Base-by-base conservation (phyloP, 2,329 filamentous ascomycete genomes). In the Fragosphaeria purpurea region DNA sequence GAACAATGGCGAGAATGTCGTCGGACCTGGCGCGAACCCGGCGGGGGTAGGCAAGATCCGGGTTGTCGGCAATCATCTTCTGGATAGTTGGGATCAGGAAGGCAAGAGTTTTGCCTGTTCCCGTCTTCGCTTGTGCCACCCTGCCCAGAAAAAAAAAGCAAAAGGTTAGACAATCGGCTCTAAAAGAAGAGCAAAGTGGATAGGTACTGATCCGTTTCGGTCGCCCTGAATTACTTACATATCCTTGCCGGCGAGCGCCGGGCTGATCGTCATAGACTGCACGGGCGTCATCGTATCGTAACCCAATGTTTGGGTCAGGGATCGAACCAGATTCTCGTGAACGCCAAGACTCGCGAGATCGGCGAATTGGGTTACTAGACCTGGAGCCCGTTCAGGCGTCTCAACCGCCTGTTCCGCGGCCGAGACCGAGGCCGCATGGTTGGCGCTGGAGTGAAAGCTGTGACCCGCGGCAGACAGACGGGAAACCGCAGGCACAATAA, bases 101-200 rank as follows among this genome's bases (percentile, higher is more conserved):
- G 38, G 88, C 93, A 51, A 97, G 71, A 0, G 93, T 98, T 71
- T 98, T 98, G 64, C 93, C 93, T 4, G 93, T 97, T 64, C 93
- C 93, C 7, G 93, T 98, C 70, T 88, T 95, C 53, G 93, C 93
- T 71, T 97, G 93, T 44, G 91, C 93, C 58, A 97, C 76, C 59
- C 85, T 88, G 10, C 45, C 32, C 6, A 4, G 1, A 44, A 6
- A 22, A 34, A 35, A 34, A 8, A 5, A n/a, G 13, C 7, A 5
- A 6, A 2, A 1, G 35, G 13, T 35, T 35, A 13, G 4, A 33
- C 22, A 22, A 22, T 22, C 22, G 22, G 22, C 22, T 22, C 22
- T 22, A 35, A 37, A n/a, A 43, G 9, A 4, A 39, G 22, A 7
- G 11, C 6, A 44, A 35, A 70, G 22, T 22, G 3, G 22, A 22